phyloP scores from a whole-genome alignment of 2,329 filamentous ascomycete species.

The Diaporthe helianthi region DNA sequence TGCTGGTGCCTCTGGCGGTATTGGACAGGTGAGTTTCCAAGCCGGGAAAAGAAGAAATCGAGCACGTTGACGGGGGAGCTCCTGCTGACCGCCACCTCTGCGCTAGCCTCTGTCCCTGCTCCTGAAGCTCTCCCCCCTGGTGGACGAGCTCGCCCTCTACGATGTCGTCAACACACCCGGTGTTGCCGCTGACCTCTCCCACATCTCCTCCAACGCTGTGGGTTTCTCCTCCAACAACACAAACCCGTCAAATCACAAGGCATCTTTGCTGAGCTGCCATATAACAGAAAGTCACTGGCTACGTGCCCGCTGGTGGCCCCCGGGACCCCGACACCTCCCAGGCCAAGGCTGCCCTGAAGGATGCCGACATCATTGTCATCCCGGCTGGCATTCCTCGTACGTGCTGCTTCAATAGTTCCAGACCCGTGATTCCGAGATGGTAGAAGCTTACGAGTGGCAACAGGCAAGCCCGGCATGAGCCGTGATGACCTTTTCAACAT shows the following conservation, averaged over 20 bases:
- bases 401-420: constrained; percentile 47
- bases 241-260: background rate
- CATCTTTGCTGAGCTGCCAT: constrained; percentile 24
- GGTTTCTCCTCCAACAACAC: constrained; percentile 40
- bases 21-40: constrained; percentile 79
- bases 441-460: constrained; percentile 27
- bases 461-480: constrained; percentile 99
- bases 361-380: constrained; percentile 95
- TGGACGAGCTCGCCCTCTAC: constrained; percentile 94
- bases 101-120: constrained; percentile 93
- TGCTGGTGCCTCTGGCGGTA: constrained; percentile 96
- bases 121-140: constrained; percentile 85
- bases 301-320: constrained; percentile 78
- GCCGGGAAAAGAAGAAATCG: background rate
- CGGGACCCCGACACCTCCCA: constrained; percentile 58
- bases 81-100: constrained; percentile 33
- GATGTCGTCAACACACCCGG: constrained; percentile 99
- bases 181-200: constrained; percentile 93
- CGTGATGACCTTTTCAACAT: constrained; percentile 99
- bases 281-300: constrained; percentile 80
- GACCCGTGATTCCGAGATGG: background rate
- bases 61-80: constrained; percentile 32
- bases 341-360: constrained; percentile 81
- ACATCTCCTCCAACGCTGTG: constrained; percentile 91
- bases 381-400: constrained; percentile 96